Evolutionary conservation across 225 moss, liverwort and hornwort species (phyloP), one percentile per base, ranked within the genome.

Genomic region (Anthoceros angustus): DNA sequence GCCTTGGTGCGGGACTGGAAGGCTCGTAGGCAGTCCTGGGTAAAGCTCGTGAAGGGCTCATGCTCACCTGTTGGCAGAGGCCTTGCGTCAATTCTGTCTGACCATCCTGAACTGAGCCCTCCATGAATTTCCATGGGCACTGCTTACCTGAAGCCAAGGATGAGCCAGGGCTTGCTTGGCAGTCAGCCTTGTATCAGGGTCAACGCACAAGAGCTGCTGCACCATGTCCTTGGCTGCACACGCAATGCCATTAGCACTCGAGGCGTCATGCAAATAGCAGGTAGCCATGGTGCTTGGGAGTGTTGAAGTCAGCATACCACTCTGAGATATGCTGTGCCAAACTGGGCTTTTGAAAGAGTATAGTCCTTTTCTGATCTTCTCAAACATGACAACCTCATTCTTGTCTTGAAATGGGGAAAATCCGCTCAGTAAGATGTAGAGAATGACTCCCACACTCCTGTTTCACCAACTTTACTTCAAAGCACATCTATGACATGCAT

Each of bases 401-500:
- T 76, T 41, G 62, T 89, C 89, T 75, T 93, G 89, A 11, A 93
- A 93, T 12, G 93, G 93, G 69, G 93, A 89, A 67, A 80, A 79
- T 16, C 89, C 93, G 3, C 83, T 89, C 0, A 93, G 82, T 10
- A 93, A 78, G 70, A 87, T 93, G 42, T 87, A 89, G 64, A 93
- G 80, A 8, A 93, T 93, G 24, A 93, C 93, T 41, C 93, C 89
- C 60, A 80, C 79, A 71, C 93, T 93, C 93, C 87, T 93, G 78
- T 69, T 43, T 32, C 32, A 43, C 43, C 40, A 9, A 21, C 9
- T 21, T 14, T 9, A 14, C 26, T 25, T 42, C 10, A 67, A 25
- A 20, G 25, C 43, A 43, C 24, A 45, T 12, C 7, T 16, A 23
- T 62, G 11, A 12, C 2, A 24, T 2, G 0, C 11, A 63, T 10